A percentile compares a stretch with the other conserved stretches of the same genome.
These are phyloP conservation scores for Allium cepa DNA, from an alignment of 106 monocot species.

Conservation along the genomic window DNA sequence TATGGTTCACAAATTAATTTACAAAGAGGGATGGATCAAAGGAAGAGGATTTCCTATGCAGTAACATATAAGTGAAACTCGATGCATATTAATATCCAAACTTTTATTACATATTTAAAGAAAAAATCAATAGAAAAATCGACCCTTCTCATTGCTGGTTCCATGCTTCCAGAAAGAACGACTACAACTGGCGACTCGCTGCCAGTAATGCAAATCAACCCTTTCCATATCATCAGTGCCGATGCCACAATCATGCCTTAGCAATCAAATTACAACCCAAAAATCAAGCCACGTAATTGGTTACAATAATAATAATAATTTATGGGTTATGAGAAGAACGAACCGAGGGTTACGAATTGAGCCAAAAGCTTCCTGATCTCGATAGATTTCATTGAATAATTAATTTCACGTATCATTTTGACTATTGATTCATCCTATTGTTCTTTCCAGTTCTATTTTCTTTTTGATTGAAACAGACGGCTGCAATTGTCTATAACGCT, in stretches of 20 bases:
- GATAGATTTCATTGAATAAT: conserved; percentile 54
- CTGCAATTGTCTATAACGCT: too few species aligned
- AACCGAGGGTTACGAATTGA: conserved; percentile 62
- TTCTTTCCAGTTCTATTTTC: neutral
- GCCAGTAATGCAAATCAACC: conserved; percentile 38
- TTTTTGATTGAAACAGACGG: neutral
- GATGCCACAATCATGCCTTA: conserved; percentile 39
- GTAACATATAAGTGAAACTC: too few species aligned
- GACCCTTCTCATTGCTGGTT: conserved; percentile 52
- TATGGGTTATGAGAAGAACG: neutral
- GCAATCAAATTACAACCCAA: neutral
- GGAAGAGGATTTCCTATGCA: too few species aligned
- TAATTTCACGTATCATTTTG: conserved; percentile 3
- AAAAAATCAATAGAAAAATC: neutral
- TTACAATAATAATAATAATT: neutral
- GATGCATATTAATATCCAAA: too few species aligned
- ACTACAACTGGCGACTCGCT: conserved; percentile 54
- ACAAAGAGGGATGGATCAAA: too few species aligned
- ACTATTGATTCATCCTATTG: conserved; percentile 21
- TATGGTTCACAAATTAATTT: too few species aligned
- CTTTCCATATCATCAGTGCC: conserved; percentile 55
- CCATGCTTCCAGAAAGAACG: conserved; percentile 55
- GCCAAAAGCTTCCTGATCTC: conserved; percentile 49
- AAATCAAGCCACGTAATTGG: neutral
- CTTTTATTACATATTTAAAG: too few species aligned